A percentile compares a stretch with the other conserved stretches of the same genome.
phyloP scores from a whole-genome alignment of 1,284 basidiomycete species.

The Vanrija sp. region DNA sequence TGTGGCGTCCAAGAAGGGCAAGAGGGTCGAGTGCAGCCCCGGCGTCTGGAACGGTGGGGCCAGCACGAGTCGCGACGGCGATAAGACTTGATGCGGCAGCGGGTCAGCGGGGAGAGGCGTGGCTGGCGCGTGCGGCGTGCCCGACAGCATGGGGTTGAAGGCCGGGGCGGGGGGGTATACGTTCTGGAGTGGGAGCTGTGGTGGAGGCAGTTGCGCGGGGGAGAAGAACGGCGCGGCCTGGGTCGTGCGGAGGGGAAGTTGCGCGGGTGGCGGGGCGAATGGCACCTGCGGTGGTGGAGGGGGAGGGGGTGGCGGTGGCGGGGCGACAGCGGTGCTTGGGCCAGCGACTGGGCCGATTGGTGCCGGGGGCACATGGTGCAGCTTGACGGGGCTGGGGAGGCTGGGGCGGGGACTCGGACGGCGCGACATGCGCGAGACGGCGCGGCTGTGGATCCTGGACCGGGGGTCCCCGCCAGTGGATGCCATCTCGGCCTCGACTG shows the following conservation, averaged over 20 bases:
- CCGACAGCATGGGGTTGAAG: background rate
- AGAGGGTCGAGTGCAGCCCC: slow-evolving; percentile 5
- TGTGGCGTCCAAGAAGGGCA: slow-evolving; percentile 5
- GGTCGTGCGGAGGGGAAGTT: background rate
- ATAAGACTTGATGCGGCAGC: background rate
- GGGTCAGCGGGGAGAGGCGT: background rate
- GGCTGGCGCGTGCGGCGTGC: background rate
- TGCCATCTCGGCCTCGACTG: slow-evolving; percentile 3
- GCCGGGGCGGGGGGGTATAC: background rate
- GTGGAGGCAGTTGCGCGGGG: background rate
- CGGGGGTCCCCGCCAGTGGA: background rate
- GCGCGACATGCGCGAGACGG: background rate
- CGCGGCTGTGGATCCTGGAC: background rate
- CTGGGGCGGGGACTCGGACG: background rate
- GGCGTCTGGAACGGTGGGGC: background rate
- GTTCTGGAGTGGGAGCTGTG: background rate
- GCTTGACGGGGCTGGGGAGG: background rate
- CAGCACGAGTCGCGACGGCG: background rate
- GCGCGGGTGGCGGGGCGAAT: background rate
- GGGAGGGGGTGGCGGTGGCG: background rate
- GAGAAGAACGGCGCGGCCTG: background rate
- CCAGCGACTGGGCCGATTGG: too few relatives aligned
- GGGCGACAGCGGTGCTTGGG: too few relatives aligned
- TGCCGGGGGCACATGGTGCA: background rate
- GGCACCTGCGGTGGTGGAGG: background rate